Conservation (phyloP, 257 asterid genomes). For the Thymus mandschuricus region DNA sequence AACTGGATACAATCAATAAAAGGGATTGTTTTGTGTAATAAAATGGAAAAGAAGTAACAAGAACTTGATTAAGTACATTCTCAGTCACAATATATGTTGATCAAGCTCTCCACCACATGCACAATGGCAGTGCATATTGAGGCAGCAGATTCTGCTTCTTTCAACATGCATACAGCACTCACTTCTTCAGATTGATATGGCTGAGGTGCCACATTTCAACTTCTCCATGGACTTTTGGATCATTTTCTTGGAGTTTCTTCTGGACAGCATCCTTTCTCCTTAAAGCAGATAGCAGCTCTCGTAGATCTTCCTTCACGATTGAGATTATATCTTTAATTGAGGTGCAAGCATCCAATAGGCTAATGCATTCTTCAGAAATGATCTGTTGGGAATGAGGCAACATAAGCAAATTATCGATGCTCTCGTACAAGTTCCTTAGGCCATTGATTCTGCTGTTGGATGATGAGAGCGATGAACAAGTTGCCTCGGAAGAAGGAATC, state of each 20-base stretch:
- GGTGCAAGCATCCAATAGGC: conserved; percentile 39
- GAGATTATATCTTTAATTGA: conserved; percentile 31
- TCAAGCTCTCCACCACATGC: no score
- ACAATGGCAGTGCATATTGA: background rate
- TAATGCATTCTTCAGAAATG: conserved; percentile 31
- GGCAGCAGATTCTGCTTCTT: conserved; percentile 38
- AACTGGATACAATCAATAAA: no score
- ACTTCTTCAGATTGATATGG: background rate
- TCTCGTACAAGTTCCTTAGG: conserved; percentile 29
- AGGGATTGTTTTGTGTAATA: no score
- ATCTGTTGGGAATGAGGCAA: conserved; percentile 33
- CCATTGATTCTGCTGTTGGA: conserved; percentile 25
- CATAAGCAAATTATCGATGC: conserved; percentile 33
- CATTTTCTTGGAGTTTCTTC: no score
- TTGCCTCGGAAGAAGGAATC: conserved; percentile 32
- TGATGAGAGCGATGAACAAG: conserved; percentile 35
- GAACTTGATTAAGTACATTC: no score
- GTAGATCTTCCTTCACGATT: conserved; percentile 25
- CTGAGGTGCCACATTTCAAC: background rate
- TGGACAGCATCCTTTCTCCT: conserved; percentile 26
- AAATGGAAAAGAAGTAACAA: no score
- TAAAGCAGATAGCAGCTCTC: conserved; percentile 31
- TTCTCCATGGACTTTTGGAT: background rate
- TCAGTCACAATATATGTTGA: no score
- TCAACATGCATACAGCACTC: conserved; percentile 24